These are phyloP conservation scores for Russula lepida DNA, from an alignment of 768 basidiomycete species.

Conservation along the genomic window DNA sequence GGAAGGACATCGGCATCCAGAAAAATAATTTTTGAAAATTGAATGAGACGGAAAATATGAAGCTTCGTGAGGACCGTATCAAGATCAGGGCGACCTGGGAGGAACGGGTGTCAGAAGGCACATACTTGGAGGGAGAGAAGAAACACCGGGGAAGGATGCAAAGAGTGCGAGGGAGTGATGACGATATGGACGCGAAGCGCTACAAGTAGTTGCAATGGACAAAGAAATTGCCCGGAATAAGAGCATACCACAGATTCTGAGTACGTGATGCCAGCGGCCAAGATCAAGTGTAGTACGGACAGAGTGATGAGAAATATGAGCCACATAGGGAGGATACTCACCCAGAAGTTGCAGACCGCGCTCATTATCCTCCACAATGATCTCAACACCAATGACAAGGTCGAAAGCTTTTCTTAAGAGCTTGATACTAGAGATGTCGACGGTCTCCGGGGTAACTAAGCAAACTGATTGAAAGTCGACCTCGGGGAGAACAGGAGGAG, in stretches of 20 bases:
- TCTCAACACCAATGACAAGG: slow-evolving; percentile 85
- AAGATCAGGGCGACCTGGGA: slow-evolving; percentile 85
- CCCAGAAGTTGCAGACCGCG: slow-evolving; percentile 74
- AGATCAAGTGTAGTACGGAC: neutral
- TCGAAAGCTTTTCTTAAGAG: slow-evolving; percentile 74
- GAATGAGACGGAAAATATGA: slow-evolving; percentile 86
- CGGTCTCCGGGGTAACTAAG: slow-evolving; percentile 88
- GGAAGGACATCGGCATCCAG: slow-evolving; percentile 91
- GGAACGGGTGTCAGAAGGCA: neutral
- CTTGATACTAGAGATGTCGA: slow-evolving; percentile 76
- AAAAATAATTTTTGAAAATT: slow-evolving; percentile 81
- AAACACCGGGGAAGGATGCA: neutral
- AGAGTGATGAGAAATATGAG: neutral
- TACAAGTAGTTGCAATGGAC: neutral
- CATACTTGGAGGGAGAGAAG: neutral
- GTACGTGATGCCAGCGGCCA: neutral
- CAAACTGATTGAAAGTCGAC: slow-evolving; percentile 77
- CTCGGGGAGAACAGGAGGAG: slow-evolving; percentile 47
- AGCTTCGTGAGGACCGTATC: slow-evolving; percentile 92
- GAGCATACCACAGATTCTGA: neutral
- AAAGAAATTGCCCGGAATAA: neutral
- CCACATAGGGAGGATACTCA: slow-evolving; percentile 33
- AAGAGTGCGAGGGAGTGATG: neutral
- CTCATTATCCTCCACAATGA: slow-evolving; percentile 62
- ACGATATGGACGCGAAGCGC: neutral